A percentile compares a stretch with the other conserved stretches of the same genome.
phyloP scores from a whole-genome alignment of 2,329 filamentous ascomycete species.

The Aureobasidium sp. region DNA sequence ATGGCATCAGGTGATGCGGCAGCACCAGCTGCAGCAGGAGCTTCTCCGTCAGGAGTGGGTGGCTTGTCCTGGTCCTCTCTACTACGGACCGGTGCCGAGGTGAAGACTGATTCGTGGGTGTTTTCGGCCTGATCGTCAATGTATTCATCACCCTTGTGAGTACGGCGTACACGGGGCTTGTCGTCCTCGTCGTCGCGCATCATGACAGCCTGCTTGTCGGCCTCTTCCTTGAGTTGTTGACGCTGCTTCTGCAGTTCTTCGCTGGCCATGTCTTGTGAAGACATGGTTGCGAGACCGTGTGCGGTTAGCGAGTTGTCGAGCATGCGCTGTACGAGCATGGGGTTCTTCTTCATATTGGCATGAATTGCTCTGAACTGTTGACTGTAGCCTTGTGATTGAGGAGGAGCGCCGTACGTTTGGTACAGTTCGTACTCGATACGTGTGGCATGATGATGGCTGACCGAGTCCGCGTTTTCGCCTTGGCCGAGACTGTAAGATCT shows the following conservation, averaged over 20 bases:
- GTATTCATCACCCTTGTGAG: constrained; percentile 91
- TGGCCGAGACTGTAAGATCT: constrained; percentile 54
- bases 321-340: constrained; percentile 67
- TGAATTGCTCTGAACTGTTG: constrained; percentile 66
- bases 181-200: constrained; percentile 59
- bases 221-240: constrained; percentile 67
- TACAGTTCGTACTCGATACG: constrained; percentile 69
- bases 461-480: constrained; percentile 55
- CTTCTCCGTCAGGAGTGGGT: neutral
- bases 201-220: constrained; percentile 78
- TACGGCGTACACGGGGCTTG: constrained; percentile 74
- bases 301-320: constrained; percentile 66
- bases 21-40: constrained; percentile 22
- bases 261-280: constrained; percentile 81
- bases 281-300: constrained; percentile 78
- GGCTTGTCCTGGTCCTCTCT: constrained; percentile 27
- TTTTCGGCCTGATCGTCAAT: constrained; percentile 63
- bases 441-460: constrained; percentile 65
- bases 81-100: constrained; percentile 39
- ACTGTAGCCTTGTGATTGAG: constrained; percentile 44
- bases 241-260: constrained; percentile 77
- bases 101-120: constrained; percentile 37
- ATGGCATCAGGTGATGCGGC: constrained; percentile 14
- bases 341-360: constrained; percentile 85
- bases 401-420: constrained; percentile 49